Evolutionary conservation across 2,329 filamentous ascomycete genomes (phyloP).

Genomic region (Grosmannia serpens): DNA sequence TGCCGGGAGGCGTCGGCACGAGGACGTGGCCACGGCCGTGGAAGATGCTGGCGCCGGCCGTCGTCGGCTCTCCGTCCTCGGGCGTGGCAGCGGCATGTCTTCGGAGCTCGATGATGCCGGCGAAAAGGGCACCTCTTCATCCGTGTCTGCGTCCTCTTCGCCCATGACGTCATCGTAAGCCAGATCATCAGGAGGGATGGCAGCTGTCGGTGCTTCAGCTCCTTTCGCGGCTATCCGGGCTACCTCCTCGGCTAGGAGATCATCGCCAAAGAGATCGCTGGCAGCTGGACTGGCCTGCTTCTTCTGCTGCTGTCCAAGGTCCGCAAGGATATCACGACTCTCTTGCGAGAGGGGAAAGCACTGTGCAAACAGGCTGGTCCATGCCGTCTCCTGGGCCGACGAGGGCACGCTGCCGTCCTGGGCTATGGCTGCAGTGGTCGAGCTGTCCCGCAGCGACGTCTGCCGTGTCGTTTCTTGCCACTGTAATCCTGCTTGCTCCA

Average conservation of each 20-base stretch:
- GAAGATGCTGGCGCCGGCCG: too few relatives aligned
- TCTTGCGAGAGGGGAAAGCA: not conserved
- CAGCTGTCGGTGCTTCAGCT: too few relatives aligned
- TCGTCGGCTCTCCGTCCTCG: not conserved
- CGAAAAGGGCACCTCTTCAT: too few relatives aligned
- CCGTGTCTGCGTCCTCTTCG: too few relatives aligned
- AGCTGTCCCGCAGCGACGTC: not conserved
- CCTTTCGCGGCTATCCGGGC: too few relatives aligned
- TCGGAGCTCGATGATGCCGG: not conserved
- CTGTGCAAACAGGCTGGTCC: not conserved
- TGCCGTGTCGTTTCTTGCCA: not conserved
- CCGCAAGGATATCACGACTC: not conserved
- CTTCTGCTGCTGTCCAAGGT: not conserved
- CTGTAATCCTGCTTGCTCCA: not conserved
- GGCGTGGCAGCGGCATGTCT: not conserved
- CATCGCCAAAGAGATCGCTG: not conserved
- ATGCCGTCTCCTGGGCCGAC: not conserved
- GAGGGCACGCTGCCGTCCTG: too few relatives aligned
- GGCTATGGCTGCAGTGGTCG: too few relatives aligned
- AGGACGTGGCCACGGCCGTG: not conserved
- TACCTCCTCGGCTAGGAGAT: too few relatives aligned
- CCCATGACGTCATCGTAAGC: too few relatives aligned
- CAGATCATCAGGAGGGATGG: too few relatives aligned
- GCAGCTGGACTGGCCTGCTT: not conserved
- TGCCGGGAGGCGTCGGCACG: not conserved